These are phyloP conservation scores for Peronospora farinosa DNA, from an alignment of 352 stramenopile species.

Conservation along the genomic window DNA sequence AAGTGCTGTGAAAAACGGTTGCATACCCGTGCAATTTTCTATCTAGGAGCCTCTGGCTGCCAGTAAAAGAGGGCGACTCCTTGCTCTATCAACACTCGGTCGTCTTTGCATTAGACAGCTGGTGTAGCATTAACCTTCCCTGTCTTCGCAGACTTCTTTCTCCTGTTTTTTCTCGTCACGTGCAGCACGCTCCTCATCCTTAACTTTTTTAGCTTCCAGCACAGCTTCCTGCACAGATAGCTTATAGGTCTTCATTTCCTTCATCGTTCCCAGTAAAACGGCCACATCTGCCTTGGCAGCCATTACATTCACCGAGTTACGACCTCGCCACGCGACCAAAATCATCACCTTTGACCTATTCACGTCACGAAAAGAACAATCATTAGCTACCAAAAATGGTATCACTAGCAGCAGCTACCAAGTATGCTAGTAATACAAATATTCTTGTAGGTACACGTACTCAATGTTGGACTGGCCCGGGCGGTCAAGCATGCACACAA, in stretches of 20 bases:
- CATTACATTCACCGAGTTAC: constrained; percentile 86
- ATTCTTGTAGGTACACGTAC: constrained; percentile 34
- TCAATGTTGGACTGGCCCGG: constrained; percentile 55
- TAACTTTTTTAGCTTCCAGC: constrained; percentile 40
- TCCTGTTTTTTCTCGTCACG: constrained; percentile 34
- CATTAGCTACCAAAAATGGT: constrained; percentile 7
- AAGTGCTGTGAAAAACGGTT: too few relatives aligned
- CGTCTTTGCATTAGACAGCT: constrained; percentile 11
- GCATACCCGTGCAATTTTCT: too few relatives aligned
- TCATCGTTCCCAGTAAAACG: constrained; percentile 76
- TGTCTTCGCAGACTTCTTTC: constrained; percentile 3
- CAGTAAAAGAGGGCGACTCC: too few relatives aligned
- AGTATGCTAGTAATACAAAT: neutral
- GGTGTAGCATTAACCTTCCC: constrained; percentile 12
- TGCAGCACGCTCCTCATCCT: constrained; percentile 38
- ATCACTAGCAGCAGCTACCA: neutral
- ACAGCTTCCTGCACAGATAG: constrained; percentile 36
- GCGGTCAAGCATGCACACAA: constrained; percentile 64
- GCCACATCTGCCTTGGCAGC: constrained; percentile 72
- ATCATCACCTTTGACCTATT: constrained; percentile 76
- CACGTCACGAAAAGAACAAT: constrained; percentile 7
- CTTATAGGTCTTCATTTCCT: constrained; percentile 77
- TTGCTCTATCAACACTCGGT: neutral
- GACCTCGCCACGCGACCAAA: constrained; percentile 77
- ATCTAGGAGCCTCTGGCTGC: too few relatives aligned